A percentile compares a stretch with the other conserved stretches of the same genome.
Conservation (phyloP, 805 yeast species). For the Cyberlindnera maclurae region DNA sequence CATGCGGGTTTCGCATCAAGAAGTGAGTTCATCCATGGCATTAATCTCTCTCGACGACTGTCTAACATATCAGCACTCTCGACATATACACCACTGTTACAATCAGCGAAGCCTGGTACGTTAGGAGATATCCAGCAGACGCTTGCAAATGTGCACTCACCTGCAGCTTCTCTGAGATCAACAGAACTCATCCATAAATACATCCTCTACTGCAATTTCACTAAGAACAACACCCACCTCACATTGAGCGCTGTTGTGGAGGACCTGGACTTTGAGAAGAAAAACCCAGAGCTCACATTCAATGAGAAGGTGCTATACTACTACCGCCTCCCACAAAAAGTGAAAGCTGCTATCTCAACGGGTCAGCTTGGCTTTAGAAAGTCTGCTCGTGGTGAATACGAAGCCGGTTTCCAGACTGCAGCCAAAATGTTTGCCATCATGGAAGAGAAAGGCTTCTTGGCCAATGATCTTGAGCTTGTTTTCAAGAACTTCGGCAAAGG, state of each 20-base stretch:
- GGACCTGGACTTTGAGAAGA: constrained; percentile 50
- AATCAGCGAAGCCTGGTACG: background rate
- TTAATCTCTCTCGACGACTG: background rate
- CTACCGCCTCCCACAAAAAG: constrained; percentile 72
- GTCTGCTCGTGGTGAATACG: constrained; percentile 86
- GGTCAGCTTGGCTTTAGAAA: constrained; percentile 89
- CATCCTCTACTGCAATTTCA: constrained; percentile 69
- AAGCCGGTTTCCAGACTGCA: constrained; percentile 83
- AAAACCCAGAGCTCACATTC: constrained; percentile 48
- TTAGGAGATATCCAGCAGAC: background rate
- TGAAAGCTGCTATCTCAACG: constrained; percentile 59
- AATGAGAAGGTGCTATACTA: constrained; percentile 72
- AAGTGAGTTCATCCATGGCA: constrained; percentile 1
- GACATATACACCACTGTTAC: constrained; percentile 1
- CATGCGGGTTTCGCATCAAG: constrained; percentile 3
- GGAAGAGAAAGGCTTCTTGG: constrained; percentile 50
- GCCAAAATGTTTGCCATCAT: constrained; percentile 66
- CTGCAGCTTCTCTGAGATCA: constrained; percentile 7
- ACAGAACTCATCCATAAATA: constrained; percentile 44
- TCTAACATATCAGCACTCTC: constrained; percentile 5
- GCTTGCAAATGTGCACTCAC: constrained; percentile 8
- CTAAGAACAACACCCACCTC: constrained; percentile 75
- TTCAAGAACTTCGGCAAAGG: constrained; percentile 85
- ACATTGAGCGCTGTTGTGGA: constrained; percentile 68
- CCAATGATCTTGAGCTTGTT: constrained; percentile 65